A percentile compares a stretch with the other conserved stretches of the same genome.
Evolutionary conservation across 1,284 basidiomycete genomes (phyloP).

Genomic region (Megacollybia platyphylla): DNA sequence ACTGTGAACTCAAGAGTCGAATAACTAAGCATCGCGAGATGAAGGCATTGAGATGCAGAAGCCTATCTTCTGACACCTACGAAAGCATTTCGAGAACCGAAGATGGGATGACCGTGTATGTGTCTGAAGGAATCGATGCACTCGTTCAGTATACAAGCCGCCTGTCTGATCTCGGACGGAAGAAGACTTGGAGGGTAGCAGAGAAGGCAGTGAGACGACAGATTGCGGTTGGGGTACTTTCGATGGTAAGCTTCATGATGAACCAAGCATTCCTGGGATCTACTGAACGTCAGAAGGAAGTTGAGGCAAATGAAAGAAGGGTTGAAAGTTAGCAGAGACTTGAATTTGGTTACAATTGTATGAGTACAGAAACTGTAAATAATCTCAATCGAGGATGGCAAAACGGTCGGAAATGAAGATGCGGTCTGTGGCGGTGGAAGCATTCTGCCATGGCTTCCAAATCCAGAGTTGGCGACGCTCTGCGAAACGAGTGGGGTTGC

Average conservation of each 20-base stretch:
- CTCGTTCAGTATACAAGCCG: constrained; percentile 27
- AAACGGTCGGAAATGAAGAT: background rate
- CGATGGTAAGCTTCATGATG: no score
- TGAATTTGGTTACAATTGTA: background rate
- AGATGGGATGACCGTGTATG: constrained; percentile 32
- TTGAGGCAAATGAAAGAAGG: constrained; percentile 7
- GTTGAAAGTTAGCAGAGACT: constrained; percentile 17
- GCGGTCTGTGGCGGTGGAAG: background rate
- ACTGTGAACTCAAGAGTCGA: no score
- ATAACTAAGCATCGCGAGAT: no score
- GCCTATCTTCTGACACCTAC: constrained; percentile 35
- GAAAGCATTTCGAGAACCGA: constrained; percentile 35
- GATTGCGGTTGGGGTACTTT: background rate
- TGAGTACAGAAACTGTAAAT: background rate
- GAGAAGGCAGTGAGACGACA: no score
- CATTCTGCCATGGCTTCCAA: constrained; percentile 15
- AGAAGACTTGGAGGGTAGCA: no score
- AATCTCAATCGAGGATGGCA: background rate
- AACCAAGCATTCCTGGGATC: no score
- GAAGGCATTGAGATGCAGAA: constrained; percentile 30
- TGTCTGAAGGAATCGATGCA: constrained; percentile 34
- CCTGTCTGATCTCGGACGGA: constrained; percentile 22
- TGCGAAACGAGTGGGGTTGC: constrained; percentile 9
- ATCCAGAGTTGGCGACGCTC: constrained; percentile 13
- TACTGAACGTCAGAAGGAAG: no score